phyloP scores from a whole-genome alignment of 306 rosid genomes.

The Canavalia ensiformis region DNA sequence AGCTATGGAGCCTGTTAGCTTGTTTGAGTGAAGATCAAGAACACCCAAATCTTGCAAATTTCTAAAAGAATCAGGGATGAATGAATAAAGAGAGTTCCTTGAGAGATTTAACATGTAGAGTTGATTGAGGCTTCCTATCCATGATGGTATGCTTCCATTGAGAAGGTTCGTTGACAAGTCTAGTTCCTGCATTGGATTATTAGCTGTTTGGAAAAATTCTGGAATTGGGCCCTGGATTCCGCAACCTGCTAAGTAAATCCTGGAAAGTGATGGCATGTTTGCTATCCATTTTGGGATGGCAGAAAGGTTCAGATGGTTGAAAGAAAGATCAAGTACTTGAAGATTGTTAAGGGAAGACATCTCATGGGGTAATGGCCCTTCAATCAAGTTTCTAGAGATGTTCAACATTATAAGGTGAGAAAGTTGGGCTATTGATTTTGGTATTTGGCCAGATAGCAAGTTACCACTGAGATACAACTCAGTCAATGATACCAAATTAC shows the following conservation, averaged over 20 bases:
- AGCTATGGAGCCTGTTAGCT: constrained; percentile 61
- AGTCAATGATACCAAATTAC: constrained; percentile 55
- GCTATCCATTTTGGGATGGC: constrained; percentile 63
- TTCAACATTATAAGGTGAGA: constrained; percentile 61
- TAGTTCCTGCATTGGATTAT: constrained; percentile 65
- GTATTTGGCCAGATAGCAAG: constrained; percentile 62
- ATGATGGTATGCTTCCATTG: constrained; percentile 66
- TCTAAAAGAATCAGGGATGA: constrained; percentile 63
- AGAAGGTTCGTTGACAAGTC: constrained; percentile 74
- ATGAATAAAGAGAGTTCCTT: constrained; percentile 62
- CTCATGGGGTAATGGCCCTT: constrained; percentile 67
- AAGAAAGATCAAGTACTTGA: constrained; percentile 67
- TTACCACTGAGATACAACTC: constrained; percentile 64
- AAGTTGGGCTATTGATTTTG: constrained; percentile 64
- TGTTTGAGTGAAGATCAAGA: constrained; percentile 82
- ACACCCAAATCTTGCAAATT: constrained; percentile 56
- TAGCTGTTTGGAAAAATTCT: constrained; percentile 38
- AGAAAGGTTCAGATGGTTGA: constrained; percentile 62
- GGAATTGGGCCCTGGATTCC: constrained; percentile 70
- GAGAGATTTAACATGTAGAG: constrained; percentile 75
- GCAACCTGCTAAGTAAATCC: constrained; percentile 66
- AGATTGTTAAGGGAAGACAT: constrained; percentile 69
- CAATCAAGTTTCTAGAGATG: constrained; percentile 59
- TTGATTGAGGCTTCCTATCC: constrained; percentile 66
- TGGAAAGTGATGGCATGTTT: constrained; percentile 57